Percentiles rank a stretch among this genome's conserved stretches.
These are phyloP conservation scores for Pugionium cornutum DNA, from an alignment of 345 rosid species.

Conservation along the genomic window DNA sequence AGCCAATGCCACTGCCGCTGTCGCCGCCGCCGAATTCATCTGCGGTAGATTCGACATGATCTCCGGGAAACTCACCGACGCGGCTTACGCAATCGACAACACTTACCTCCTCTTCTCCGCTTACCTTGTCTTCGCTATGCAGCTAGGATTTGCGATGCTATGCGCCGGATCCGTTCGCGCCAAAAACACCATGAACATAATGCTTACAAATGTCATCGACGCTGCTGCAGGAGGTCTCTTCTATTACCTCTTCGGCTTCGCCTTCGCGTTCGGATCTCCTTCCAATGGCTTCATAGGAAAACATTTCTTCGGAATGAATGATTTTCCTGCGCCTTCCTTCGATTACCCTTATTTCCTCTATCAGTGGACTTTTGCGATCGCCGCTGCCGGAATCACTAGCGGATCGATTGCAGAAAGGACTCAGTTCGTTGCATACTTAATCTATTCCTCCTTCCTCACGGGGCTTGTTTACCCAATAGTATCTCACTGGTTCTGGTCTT, in stretches of 20 bases:
- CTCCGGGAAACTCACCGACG: constrained; percentile 38
- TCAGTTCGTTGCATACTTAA: constrained; percentile 65
- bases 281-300: constrained; percentile 41
- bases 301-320: constrained; percentile 37
- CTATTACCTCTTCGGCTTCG: constrained; percentile 43
- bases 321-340: constrained; percentile 28
- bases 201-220: constrained; percentile 48
- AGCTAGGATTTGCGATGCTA: constrained; percentile 51
- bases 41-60: constrained; percentile 35
- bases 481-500: constrained; percentile 69
- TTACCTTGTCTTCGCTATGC: constrained; percentile 49
- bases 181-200: constrained; percentile 45
- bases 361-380: constrained; percentile 69
- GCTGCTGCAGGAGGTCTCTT: constrained; percentile 44
- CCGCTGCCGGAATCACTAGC: constrained; percentile 56
- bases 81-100: constrained; percentile 46
- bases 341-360: constrained; percentile 61
- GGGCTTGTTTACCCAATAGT: constrained; percentile 67
- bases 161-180: constrained; percentile 55
- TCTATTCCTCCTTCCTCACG: constrained; percentile 63
- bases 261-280: constrained; percentile 39
- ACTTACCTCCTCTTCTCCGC: constrained; percentile 52
- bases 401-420: constrained; percentile 79
- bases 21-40: constrained; percentile 37
- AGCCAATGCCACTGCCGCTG: constrained; percentile 32